phyloP scores from a whole-genome alignment of 2,329 filamentous ascomycete species.

The Neonectria neomacrospora region DNA sequence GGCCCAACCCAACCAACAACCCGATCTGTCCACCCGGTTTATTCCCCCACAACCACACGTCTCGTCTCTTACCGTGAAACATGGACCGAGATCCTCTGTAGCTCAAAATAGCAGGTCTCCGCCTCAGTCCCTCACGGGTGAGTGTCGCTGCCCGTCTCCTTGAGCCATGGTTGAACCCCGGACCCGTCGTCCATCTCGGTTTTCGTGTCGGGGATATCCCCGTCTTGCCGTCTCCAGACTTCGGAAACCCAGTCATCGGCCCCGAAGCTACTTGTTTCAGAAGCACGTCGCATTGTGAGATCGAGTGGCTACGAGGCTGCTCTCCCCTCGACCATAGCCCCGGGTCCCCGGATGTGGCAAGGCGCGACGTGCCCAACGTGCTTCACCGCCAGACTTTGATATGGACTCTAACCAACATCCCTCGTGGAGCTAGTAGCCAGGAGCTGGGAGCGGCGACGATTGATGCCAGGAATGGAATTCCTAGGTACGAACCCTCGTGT shows the following conservation, averaged over 20 bases:
- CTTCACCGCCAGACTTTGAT: slow-evolving; percentile 37
- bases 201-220: slow-evolving; percentile 29
- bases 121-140: slow-evolving; percentile 4
- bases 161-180: slow-evolving; percentile 23
- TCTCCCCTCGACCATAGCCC: slow-evolving; percentile 26
- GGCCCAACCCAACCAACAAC: slow-evolving; percentile 12
- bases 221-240: slow-evolving; percentile 21
- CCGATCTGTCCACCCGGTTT: slow-evolving; percentile 29
- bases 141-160: neutral
- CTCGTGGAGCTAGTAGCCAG: neutral
- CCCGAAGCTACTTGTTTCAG: slow-evolving; percentile 45
- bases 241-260: slow-evolving; percentile 34
- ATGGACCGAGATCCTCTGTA: slow-evolving; percentile 29
- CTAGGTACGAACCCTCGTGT: slow-evolving; percentile 2
- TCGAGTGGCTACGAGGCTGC: slow-evolving; percentile 36
- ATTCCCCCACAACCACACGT: slow-evolving; percentile 21
- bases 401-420: slow-evolving; percentile 14
- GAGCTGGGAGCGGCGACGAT: neutral
- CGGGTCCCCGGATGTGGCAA: slow-evolving; percentile 35
- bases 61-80: slow-evolving; percentile 26
- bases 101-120: slow-evolving; percentile 26
- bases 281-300: slow-evolving; percentile 26
- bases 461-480: slow-evolving; percentile 26
- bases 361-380: slow-evolving; percentile 23
- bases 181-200: slow-evolving; percentile 33